Percentiles rank a stretch among this genome's conserved stretches.
Conservation (phyloP, 257 asterid genomes). For the Solanum sejunctum region DNA sequence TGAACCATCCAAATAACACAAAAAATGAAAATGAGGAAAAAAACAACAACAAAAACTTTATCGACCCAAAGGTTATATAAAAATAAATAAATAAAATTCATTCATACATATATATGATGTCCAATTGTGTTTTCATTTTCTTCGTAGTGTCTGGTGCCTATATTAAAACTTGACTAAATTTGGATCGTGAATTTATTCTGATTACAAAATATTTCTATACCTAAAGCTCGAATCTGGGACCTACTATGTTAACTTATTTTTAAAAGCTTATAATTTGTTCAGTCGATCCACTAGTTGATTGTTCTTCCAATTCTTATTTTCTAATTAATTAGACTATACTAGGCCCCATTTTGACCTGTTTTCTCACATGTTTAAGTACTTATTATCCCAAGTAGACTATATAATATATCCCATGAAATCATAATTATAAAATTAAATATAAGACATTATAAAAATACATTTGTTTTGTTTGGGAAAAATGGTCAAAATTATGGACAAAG, state of each 20-base stretch:
- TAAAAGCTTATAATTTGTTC: not conserved
- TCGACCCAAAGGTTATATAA: not conserved
- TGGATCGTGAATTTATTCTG: no score
- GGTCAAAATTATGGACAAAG: not conserved
- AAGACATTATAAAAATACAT: not conserved
- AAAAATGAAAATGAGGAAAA: not conserved
- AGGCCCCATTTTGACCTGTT: not conserved
- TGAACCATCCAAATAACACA: not conserved
- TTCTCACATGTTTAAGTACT: not conserved
- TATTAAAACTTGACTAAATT: no score
- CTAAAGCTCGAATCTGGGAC: no score
- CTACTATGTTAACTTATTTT: not conserved
- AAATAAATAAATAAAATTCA: not conserved
- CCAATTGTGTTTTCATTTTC: not conserved
- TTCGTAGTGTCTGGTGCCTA: accelerated
- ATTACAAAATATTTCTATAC: no score
- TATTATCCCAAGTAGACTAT: not conserved
- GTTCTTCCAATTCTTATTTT: not conserved
- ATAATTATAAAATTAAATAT: not conserved
- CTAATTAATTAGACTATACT: not conserved
- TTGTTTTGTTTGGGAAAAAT: not conserved
- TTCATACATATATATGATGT: not conserved
- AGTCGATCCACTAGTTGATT: not conserved
- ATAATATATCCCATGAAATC: not conserved
- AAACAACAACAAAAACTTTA: not conserved